Evolutionary conservation across 495 filamentous ascomycete genomes (phyloP).

Genomic region (Rostrohypoxylon terebratum): DNA sequence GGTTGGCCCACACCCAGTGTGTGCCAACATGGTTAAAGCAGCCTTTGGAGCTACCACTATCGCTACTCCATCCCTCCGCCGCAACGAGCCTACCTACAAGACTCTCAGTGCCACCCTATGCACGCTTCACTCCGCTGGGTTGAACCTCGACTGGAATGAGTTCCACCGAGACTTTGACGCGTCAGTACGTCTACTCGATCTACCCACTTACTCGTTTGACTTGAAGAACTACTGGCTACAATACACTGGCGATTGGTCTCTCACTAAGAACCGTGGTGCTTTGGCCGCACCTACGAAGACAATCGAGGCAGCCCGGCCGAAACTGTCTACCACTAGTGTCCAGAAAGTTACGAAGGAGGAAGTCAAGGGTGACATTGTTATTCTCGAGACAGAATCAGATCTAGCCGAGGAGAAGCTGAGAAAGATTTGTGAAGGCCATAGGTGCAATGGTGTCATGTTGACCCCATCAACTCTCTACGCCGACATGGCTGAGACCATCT

Average conservation of each 20-base stretch:
- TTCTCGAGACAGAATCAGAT: slow-evolving; percentile 75
- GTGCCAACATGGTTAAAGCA: slow-evolving; percentile 75
- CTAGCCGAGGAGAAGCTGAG: slow-evolving; percentile 70
- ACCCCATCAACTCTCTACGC: slow-evolving; percentile 74
- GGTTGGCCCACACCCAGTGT: slow-evolving; percentile 77
- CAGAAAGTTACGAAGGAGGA: slow-evolving; percentile 68
- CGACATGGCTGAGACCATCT: slow-evolving; percentile 81
- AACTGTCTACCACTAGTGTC: slow-evolving; percentile 62
- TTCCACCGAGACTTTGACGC: slow-evolving; percentile 77
- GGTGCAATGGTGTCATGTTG: slow-evolving; percentile 71
- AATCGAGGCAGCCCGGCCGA: slow-evolving; percentile 63
- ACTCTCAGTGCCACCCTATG: slow-evolving; percentile 69
- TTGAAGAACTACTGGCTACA: slow-evolving; percentile 86
- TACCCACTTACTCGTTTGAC: slow-evolving; percentile 83
- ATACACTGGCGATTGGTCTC: slow-evolving; percentile 74
- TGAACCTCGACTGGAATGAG: slow-evolving; percentile 81
- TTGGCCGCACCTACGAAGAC: slow-evolving; percentile 60
- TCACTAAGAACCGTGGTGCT: slow-evolving; percentile 77
- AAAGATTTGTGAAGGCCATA: slow-evolving; percentile 74
- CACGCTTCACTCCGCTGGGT: slow-evolving; percentile 71
- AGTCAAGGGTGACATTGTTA: slow-evolving; percentile 64
- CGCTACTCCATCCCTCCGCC: slow-evolving; percentile 67
- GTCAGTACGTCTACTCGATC: slow-evolving; percentile 69
- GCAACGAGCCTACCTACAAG: slow-evolving; percentile 71
- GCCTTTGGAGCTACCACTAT: slow-evolving; percentile 68